Evolutionary conservation across 2,329 filamentous ascomycete genomes (phyloP).

Genomic region (Dendryphion nanum): DNA sequence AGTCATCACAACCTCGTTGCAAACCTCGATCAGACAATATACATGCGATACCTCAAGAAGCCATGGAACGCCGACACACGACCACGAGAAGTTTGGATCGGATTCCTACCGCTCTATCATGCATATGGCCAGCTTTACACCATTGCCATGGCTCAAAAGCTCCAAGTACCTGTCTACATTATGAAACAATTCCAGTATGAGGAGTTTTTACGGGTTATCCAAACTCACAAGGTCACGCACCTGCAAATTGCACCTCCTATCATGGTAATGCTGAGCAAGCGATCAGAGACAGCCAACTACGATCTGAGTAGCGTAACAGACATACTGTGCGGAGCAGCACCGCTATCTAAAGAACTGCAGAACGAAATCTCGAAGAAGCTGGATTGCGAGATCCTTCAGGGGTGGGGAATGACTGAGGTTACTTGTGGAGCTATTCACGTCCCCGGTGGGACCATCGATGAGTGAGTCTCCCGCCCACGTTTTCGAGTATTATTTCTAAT

Average conservation of each 20-base stretch:
- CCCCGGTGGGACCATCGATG: constrained; percentile 31
- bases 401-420: constrained; percentile 45
- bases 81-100: constrained; percentile 51
- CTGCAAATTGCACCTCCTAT: constrained; percentile 44
- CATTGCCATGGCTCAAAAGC: constrained; percentile 43
- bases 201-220: constrained; percentile 39
- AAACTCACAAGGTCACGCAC: constrained; percentile 38
- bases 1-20: constrained; percentile 52
- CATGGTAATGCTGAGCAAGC: constrained; percentile 45
- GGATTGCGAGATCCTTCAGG: constrained; percentile 37
- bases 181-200: constrained; percentile 44
- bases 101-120: constrained; percentile 44
- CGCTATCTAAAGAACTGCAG: constrained; percentile 43
- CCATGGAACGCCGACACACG: constrained; percentile 41
- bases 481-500: constrained; percentile 1
- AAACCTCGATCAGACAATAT: constrained; percentile 52
- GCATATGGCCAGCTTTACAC: constrained; percentile 49
- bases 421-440: constrained; percentile 42
- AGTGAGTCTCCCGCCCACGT: constrained; percentile 18
- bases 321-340: constrained; percentile 44
- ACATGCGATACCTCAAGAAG: constrained; percentile 44
- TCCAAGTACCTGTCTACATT: constrained; percentile 46
- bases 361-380: constrained; percentile 38
- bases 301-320: constrained; percentile 41
- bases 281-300: constrained; percentile 42